Base-by-base conservation (phyloP, 2,329 filamentous ascomycete genomes). In the Curvularia sp. region DNA sequence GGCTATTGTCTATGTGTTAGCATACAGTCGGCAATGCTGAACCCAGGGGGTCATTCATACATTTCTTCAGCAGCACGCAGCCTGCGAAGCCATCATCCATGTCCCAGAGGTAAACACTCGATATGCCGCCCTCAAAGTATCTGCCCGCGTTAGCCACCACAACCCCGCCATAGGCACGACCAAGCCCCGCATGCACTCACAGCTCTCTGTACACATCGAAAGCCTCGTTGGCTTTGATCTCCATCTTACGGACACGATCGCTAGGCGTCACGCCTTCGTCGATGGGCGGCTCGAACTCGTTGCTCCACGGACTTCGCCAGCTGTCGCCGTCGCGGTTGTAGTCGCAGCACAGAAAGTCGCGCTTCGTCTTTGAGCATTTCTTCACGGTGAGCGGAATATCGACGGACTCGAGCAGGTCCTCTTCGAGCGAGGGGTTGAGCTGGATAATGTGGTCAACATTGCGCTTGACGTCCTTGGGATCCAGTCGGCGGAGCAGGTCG, bases 271-370 rank as follows among this genome's bases (percentile, higher is more conserved):
- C 92, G 1, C 92, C 92, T 75, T 96, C 93, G 49, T 84, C 85
- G 60, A 97, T 85, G 13, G 93, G 90, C 18, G 94, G 95, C 77
- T 98, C 93, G 78, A 99, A 99, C 80, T 97, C 91, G 81, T 98
- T 98, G 81, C 90, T 95, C 95, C 95, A 99, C n/a, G 95, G 95
- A 66, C 92, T 96, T 63, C 95, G 90, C 85, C 97, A 97, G 80
- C 91, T 96, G 82, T 97, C 94, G 63, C 95, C 95, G 80, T 99
- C 95, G 65, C 95, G 93, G 85, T 99, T 99, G 86, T 99, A 99
- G 85, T 99, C 95, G 84, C 95, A 99, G 73, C 97, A 90, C 51
- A 99, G 88, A 83, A 97, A 99, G 81, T 98, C 95, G 68, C 94
- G 91, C 70, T 93, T 92, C 31, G 92, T 90, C 80, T 93, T 91